A percentile compares a stretch with the other conserved stretches of the same genome.
phyloP scores from a whole-genome alignment of 1,139 yeast species.

The Debaryomycetaceae sp. region DNA sequence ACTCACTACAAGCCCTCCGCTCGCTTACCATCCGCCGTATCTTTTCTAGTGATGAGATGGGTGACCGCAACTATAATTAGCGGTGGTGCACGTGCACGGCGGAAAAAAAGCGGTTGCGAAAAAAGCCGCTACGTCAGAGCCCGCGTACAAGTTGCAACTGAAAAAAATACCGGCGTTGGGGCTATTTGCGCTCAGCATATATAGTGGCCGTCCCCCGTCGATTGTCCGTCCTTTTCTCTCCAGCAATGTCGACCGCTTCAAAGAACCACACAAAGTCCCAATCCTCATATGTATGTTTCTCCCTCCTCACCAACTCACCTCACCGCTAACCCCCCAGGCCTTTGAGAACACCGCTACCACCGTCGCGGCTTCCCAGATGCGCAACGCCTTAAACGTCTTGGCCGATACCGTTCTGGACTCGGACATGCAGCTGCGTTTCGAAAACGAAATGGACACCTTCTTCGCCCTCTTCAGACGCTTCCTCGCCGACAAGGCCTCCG shows the following conservation, averaged over 20 bases:
- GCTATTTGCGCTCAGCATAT: neutral
- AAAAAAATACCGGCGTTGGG: neutral
- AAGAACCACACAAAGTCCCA: constrained; percentile 71
- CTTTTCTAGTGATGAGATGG: no score
- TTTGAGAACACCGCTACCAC: constrained; percentile 93
- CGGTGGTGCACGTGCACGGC: no score
- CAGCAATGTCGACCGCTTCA: constrained; percentile 5
- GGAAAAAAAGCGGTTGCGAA: no score
- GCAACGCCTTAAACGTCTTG: constrained; percentile 84
- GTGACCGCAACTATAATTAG: no score
- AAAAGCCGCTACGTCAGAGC: no score
- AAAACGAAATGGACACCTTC: constrained; percentile 89
- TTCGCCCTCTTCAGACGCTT: constrained; percentile 91
- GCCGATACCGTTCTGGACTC: constrained; percentile 68
- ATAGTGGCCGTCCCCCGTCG: neutral
- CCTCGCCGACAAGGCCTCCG: constrained; percentile 79
- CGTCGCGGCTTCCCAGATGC: constrained; percentile 96
- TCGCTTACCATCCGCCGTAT: no score
- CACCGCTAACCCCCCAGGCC: constrained; percentile 34
- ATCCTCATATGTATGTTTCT: constrained; percentile 47
- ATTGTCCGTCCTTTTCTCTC: neutral
- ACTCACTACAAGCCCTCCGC: no score
- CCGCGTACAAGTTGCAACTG: neutral
- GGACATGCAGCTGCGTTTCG: constrained; percentile 53
- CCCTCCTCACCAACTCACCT: neutral